Conservation (phyloP, 1,284 basidiomycete species). For the Pascua guehoae region DNA sequence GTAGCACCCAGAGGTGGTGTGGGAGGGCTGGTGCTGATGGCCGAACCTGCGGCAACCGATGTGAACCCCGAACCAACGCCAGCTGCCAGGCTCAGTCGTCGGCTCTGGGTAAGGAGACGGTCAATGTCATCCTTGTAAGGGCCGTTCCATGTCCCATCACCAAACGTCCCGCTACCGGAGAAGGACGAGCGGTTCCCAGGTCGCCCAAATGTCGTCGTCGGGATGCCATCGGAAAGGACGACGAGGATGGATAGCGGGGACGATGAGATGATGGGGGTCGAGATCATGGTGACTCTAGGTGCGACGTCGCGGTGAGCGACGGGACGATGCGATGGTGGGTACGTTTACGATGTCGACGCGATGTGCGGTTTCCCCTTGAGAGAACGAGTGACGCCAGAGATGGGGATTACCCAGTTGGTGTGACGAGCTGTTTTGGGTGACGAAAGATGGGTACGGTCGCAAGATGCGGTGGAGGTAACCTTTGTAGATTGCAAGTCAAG, state of each 20-base stretch:
- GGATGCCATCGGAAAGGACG: conserved; percentile 29
- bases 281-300: background rate
- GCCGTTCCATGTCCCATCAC: conserved; percentile 1
- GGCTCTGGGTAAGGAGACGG: conserved; percentile 16
- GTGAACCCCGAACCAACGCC: conserved; percentile 28
- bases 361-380: background rate
- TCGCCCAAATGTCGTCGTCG: background rate
- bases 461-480: background rate
- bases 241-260: conserved; percentile 30
- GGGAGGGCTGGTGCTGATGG: no score
- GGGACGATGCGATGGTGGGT: background rate
- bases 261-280: conserved; percentile 1
- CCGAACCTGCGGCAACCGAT: no score
- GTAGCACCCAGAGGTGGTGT: no score
- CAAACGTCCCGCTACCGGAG: no score
- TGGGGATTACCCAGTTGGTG: background rate
- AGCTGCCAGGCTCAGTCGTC: conserved; percentile 37
- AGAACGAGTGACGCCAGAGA: background rate
- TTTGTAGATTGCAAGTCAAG: no score
- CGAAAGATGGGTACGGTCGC: background rate
- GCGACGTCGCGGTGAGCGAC: background rate
- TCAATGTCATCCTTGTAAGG: conserved; percentile 6
- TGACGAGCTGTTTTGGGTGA: background rate
- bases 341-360: background rate
- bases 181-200: no score